Percentiles rank a stretch among this genome's conserved stretches.
Evolutionary conservation across 768 basidiomycete species (phyloP).

Genomic region (Lyophyllum shimeji): DNA sequence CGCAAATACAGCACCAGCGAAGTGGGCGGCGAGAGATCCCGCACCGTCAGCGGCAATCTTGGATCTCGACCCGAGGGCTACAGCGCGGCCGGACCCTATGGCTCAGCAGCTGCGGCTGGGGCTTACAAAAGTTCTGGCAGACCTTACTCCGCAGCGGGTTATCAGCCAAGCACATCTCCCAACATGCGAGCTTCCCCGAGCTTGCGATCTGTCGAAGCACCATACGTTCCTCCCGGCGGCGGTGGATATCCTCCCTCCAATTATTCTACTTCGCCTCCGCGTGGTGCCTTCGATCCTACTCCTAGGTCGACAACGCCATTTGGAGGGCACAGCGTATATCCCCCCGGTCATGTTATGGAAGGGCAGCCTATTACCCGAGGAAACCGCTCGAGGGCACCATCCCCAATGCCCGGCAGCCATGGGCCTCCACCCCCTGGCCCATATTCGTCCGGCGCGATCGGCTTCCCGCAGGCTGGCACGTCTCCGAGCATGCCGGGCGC

Average conservation of each 20-base stretch:
- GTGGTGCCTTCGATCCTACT: constrained; percentile 30
- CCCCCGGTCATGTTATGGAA: constrained; percentile 55
- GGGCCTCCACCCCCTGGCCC: constrained; percentile 15
- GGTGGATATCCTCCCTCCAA: constrained; percentile 14
- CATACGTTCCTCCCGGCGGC: constrained; percentile 26
- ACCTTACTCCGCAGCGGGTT: constrained; percentile 16
- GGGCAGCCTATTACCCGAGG: constrained; percentile 43
- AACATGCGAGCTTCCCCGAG: constrained; percentile 47
- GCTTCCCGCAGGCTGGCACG: constrained; percentile 21
- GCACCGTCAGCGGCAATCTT: constrained; percentile 40
- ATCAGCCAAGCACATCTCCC: constrained; percentile 19
- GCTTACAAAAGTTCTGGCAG: constrained; percentile 26
- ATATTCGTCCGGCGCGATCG: constrained; percentile 18
- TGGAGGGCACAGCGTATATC: constrained; percentile 40
- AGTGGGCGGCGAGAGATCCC: constrained; percentile 31
- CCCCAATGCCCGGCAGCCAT: constrained; percentile 47
- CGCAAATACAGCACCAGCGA: constrained; percentile 47
- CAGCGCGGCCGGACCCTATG: constrained; percentile 28
- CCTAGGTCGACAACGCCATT: constrained; percentile 46
- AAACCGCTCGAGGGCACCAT: constrained; percentile 43
- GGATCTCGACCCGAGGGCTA: constrained; percentile 29
- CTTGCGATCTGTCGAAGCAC: constrained; percentile 43
- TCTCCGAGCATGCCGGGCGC: constrained; percentile 34
- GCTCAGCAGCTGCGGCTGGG: constrained; percentile 29
- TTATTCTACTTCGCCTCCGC: constrained; percentile 34